Base-by-base conservation (phyloP, 306 rosid genomes). In the Purshia tridentata region DNA sequence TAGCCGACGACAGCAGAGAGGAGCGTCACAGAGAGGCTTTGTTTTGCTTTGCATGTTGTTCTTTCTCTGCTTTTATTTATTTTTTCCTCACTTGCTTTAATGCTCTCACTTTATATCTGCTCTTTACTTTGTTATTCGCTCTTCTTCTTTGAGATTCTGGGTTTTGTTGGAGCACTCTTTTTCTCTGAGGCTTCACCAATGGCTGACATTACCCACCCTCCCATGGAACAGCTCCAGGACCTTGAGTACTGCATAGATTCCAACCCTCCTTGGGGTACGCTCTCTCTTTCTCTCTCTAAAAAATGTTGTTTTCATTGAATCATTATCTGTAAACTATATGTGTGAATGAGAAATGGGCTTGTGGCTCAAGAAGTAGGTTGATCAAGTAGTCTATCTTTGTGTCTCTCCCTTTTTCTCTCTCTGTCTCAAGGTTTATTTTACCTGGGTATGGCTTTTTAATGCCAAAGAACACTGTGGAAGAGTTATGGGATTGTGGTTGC, bases 211-310 rank as follows among this genome's bases (percentile, higher is more conserved):
- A 91, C 87, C 70, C 98, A 94, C 85, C 84, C 70, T 22, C 98
- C 98, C 77, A 94, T 94, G 98, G 98, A 94, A 78, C 98, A 94
- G 73, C 96, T 94, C 65, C 97, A 94, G 77, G 98, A 94, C 91
- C 98, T 94, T 67, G 97, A 94, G 74, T 94, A 88, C 77, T 94
- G 98, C 82, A 85, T 94, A 82, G 98, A 94, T 91, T 94, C 98
- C 53, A 94, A 94, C 77, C 98, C 98, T 67, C 90, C 98, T 3
- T 94, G 97, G 98, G 91, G 98, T 94, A 88, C 12, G 62, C 65
- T 75, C 53, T 69, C 56, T 80, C 59, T 72, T 16, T 37, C 23
- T 59, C 15, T 74, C n/a, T 60, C n/a, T 22, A 5, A 16, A 3
- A 5, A 3, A 23, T 55, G 23, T 70, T 37, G 0, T 16, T 19